Conservation (phyloP, 495 filamentous ascomycete genomes). For the Lepraria neglecta region DNA sequence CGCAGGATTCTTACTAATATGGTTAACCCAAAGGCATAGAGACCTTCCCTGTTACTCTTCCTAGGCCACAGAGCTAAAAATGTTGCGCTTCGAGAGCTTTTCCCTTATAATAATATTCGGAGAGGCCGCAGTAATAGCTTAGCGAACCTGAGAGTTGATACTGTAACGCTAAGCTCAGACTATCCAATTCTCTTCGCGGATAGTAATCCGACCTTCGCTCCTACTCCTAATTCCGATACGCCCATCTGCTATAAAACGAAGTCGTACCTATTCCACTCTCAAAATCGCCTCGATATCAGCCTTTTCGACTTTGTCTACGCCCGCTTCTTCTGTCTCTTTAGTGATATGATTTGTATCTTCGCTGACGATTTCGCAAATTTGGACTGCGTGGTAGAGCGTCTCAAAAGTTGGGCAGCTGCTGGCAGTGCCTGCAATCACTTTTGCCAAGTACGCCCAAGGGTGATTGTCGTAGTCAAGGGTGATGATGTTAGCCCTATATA, state of each 20-base stretch:
- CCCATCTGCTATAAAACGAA: conserved; percentile 19
- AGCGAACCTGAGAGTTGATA: conserved; percentile 27
- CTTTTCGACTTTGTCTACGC: conserved; percentile 5
- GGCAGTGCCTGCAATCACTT: conserved; percentile 20
- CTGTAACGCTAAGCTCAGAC: conserved; percentile 19
- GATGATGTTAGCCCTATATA: conserved; percentile 8
- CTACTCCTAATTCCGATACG: conserved; percentile 13
- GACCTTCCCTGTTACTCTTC: conserved; percentile 28
- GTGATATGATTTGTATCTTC: not conserved
- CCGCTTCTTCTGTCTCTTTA: not conserved
- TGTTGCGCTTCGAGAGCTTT: conserved; percentile 25
- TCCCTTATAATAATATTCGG: conserved; percentile 25
- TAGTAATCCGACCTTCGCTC: conserved; percentile 21
- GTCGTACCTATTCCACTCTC: conserved; percentile 18
- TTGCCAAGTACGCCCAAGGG: conserved; percentile 17
- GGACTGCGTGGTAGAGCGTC: not conserved
- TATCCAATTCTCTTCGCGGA: conserved; percentile 29
- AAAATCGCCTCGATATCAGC: conserved; percentile 5
- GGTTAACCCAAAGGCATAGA: conserved; percentile 6
- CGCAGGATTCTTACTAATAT: not conserved
- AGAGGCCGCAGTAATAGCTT: conserved; percentile 19
- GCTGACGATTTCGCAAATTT: not conserved
- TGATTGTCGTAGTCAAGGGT: conserved; percentile 25
- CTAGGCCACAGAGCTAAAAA: conserved; percentile 28
- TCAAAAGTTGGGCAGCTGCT: not conserved